Evolutionary conservation across 73 alveolate genomes (phyloP).

Genomic region (Tetrahymena borealis): DNA sequence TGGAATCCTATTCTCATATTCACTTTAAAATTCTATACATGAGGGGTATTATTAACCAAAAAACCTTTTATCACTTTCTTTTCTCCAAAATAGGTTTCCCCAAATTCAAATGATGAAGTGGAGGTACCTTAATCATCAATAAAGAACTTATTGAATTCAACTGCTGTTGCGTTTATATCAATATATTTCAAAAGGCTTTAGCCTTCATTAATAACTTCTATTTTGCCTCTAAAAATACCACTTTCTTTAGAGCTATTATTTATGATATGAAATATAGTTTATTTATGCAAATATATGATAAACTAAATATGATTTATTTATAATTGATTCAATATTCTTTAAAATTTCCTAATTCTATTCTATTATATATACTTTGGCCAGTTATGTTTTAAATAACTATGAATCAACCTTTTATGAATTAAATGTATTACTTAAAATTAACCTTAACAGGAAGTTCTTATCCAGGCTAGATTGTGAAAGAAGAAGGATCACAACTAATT

Average conservation of each 20-base stretch:
- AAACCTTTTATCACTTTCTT: conserved; percentile 5
- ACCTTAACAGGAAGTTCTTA: not conserved
- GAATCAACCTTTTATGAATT: not conserved
- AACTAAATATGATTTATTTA: not conserved
- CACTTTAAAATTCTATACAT: conserved; percentile 12
- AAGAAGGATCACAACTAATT: not conserved
- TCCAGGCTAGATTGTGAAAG: not conserved
- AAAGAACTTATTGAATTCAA: conserved; percentile 16
- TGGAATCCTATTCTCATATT: conserved; percentile 28
- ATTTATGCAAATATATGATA: no score
- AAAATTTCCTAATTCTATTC: not conserved
- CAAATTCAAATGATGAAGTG: conserved; percentile 26
- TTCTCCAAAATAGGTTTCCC: conserved; percentile 18
- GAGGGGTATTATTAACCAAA: conserved; percentile 38
- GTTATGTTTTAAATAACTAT: not conserved
- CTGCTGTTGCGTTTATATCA: conserved; percentile 39
- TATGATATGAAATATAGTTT: not conserved
- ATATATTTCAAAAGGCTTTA: not conserved
- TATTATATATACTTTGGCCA: not conserved
- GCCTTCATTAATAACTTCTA: conserved; percentile 23
- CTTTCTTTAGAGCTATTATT: not conserved
- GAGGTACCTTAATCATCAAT: conserved; percentile 9
- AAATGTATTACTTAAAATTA: not conserved
- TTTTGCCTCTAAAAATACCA: conserved; percentile 8
- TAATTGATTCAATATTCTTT: not conserved